Evolutionary conservation across 2,329 filamentous ascomycete species (phyloP).

Genomic region (Lachnum nothofagi): DNA sequence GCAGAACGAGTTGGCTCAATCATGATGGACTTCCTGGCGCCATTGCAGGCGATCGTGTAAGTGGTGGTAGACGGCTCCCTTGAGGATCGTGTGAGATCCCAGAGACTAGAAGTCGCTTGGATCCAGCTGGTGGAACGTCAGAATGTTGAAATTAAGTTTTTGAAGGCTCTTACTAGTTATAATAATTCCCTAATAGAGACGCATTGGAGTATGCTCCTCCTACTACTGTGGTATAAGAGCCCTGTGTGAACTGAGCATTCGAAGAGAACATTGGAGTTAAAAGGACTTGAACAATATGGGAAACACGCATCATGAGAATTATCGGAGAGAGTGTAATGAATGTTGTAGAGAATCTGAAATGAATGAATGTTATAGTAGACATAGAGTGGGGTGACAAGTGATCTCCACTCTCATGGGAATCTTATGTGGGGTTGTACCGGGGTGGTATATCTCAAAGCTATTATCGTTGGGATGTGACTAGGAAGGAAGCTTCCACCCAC

Average conservation of each 20-base stretch:
- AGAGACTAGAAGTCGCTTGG: conserved; percentile 22
- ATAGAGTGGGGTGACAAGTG: no score
- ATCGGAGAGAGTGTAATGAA: no score
- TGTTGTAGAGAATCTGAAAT: background rate
- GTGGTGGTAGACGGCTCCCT: conserved; percentile 26
- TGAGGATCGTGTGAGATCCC: conserved; percentile 31
- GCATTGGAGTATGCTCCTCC: conserved; percentile 8
- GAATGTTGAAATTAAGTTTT: background rate
- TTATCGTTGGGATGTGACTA: no score
- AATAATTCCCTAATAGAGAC: conserved; percentile 29
- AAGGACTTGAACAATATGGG: background rate
- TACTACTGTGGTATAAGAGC: conserved; percentile 6
- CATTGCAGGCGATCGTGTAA: conserved; percentile 30
- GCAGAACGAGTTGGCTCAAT: conserved; percentile 28
- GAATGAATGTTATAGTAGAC: no score
- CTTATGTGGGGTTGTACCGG: no score
- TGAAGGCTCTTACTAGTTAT: conserved; percentile 32
- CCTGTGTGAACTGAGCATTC: conserved; percentile 6
- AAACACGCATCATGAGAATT: conserved; percentile 4
- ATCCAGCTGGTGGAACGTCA: conserved; percentile 11
- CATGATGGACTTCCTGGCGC: conserved; percentile 23
- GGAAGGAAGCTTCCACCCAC: no score
- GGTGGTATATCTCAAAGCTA: no score
- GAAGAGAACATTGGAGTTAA: background rate
- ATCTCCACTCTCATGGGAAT: no score